These are phyloP conservation scores for Alisma plantagoaquatica DNA, from an alignment of 106 monocot genomes.

Conservation along the genomic window DNA sequence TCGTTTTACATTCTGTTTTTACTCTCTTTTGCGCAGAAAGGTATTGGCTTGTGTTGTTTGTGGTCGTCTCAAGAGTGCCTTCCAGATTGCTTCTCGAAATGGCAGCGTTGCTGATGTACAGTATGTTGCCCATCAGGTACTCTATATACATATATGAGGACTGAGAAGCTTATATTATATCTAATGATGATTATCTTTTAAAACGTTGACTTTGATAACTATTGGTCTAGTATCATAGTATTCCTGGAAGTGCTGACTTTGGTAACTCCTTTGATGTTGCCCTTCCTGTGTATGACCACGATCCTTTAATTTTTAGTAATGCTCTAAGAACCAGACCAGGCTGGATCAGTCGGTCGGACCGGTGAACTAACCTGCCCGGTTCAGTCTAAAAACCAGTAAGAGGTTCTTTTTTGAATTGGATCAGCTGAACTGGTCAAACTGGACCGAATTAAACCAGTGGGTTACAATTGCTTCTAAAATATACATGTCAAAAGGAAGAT, in stretches of 20 bases:
- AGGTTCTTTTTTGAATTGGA: too few relatives aligned
- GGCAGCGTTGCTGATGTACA: slow-evolving; percentile 98
- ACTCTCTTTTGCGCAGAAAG: too few relatives aligned
- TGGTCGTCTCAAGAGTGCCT: slow-evolving; percentile 92
- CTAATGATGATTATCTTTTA: not conserved
- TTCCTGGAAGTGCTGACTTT: not conserved
- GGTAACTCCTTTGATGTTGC: not conserved
- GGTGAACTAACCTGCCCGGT: too few relatives aligned
- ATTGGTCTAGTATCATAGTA: not conserved
- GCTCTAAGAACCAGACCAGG: too few relatives aligned
- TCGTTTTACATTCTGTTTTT: not conserved
- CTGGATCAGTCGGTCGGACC: too few relatives aligned
- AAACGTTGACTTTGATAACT: not conserved
- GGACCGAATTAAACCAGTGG: too few relatives aligned
- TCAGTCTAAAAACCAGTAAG: too few relatives aligned
- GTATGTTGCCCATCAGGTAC: slow-evolving; percentile 97
- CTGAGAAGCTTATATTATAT: not conserved
- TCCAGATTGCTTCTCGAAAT: slow-evolving; percentile 86
- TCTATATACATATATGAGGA: not conserved
- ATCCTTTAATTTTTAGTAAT: too few relatives aligned
- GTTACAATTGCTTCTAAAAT: too few relatives aligned
- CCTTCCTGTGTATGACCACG: not conserved
- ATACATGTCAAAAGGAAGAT: too few relatives aligned
- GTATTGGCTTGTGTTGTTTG: slow-evolving; percentile 93
- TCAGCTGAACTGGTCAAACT: too few relatives aligned